Evolutionary conservation across 2,329 filamentous ascomycete genomes (phyloP).

Genomic region (Fusarium compactum): DNA sequence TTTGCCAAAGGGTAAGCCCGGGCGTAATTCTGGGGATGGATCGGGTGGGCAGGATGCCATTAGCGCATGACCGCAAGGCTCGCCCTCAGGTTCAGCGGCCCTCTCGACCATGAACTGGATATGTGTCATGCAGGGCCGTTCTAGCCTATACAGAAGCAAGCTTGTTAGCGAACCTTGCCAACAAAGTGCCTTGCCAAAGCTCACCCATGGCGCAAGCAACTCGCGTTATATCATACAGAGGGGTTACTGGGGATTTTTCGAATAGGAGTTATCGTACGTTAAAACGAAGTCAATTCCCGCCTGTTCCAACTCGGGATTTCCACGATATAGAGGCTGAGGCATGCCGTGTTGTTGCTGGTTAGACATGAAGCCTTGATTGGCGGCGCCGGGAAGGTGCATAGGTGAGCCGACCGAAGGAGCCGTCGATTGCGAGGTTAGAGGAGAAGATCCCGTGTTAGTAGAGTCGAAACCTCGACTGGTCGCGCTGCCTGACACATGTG

Average conservation of each 20-base stretch:
- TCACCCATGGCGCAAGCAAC: slow-evolving; percentile 37
- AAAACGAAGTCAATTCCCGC: slow-evolving; percentile 91
- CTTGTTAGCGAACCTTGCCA: slow-evolving; percentile 58
- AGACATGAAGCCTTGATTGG: slow-evolving; percentile 46
- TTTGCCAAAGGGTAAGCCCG: slow-evolving; percentile 66
- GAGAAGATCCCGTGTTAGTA: slow-evolving; percentile 61
- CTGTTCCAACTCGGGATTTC: slow-evolving; percentile 78
- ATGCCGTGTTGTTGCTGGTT: slow-evolving; percentile 50
- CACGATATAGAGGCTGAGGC: slow-evolving; percentile 45
- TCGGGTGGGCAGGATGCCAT: slow-evolving; percentile 92
- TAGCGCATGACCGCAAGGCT: slow-evolving; percentile 87
- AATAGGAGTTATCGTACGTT: slow-evolving; percentile 78
- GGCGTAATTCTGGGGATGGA: slow-evolving; percentile 62
- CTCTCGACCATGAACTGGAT: slow-evolving; percentile 81
- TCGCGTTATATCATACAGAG: slow-evolving; percentile 59
- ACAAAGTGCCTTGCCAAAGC: slow-evolving; percentile 32
- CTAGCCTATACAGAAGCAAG: slow-evolving; percentile 73
- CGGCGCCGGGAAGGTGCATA: slow-evolving; percentile 31
- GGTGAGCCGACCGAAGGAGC: slow-evolving; percentile 55
- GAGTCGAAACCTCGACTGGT: slow-evolving; percentile 68
- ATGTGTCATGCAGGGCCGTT: slow-evolving; percentile 94
- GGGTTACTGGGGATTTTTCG: slow-evolving; percentile 74
- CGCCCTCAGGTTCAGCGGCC: slow-evolving; percentile 68
- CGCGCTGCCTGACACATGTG: slow-evolving; percentile 57
- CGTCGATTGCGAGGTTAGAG: slow-evolving; percentile 59